Evolutionary conservation across 768 basidiomycete genomes (phyloP), one percentile per base, ranked within the genome.

Genomic region (Suillus tomentosus): DNA sequence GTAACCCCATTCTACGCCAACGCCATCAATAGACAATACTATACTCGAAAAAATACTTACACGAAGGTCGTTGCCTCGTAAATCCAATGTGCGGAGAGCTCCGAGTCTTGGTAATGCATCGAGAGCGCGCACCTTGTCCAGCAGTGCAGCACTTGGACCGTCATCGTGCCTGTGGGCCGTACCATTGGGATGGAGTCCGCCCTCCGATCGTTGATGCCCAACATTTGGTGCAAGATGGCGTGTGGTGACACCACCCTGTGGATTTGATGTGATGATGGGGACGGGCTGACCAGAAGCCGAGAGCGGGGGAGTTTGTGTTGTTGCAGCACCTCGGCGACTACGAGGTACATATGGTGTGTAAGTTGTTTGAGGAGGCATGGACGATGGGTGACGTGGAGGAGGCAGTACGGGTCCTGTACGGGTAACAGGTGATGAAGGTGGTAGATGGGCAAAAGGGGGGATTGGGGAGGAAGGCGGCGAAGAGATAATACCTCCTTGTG

Each of bases 51-150:
- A 61, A 39, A 36, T 15, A 81, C 93, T 74, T 70, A 95, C 95
- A 71, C 90, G 81, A 27, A 99, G 82, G 77, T 99, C 97, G 74
- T 99, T 99, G 4, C 92, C 91, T 73, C 87, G 88, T 65, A 99
- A 76, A 81, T 99, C 97, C 64, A 99, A 79, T 45, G 95, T 98
- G 74, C 91, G 82, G 62, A 99, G 76, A 7, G 87, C 87, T 1
- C 96, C 97, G 8, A 98, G 74, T 61, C 95, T 80, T 37, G 96
- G 94, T 67, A 98, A 77, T 27, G 87, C 85, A 71, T 96, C 95
- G 72, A 98, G 76, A n/a, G 94, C 92, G 51, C 94, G 81, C 2
- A 97, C 94, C 79, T 94, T 94, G 71, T 92, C 91, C 69, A 95
- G 77, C 66, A 98, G 73, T 19, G 94, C 92, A 11, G 87, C 86